Percentiles rank a stretch among this genome's conserved stretches.
Conservation (phyloP, 2,329 filamentous ascomycete genomes). For the Lachnellula hyalina region DNA sequence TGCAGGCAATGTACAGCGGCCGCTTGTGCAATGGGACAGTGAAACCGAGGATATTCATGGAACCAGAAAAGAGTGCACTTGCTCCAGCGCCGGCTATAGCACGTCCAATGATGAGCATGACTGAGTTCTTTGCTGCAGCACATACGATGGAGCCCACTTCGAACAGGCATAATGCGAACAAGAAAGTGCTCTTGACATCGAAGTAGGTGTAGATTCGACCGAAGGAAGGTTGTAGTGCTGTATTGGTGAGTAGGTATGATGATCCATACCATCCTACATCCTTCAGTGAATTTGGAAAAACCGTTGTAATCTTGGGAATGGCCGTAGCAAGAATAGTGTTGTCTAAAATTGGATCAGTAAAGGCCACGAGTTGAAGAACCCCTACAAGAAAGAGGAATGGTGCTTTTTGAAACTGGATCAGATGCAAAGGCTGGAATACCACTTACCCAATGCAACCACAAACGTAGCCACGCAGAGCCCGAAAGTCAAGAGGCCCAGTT, state of each 20-base stretch:
- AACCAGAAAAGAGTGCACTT: conserved; percentile 32
- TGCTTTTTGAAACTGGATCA: neutral
- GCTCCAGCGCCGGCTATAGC: conserved; percentile 33
- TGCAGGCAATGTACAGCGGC: conserved; percentile 30
- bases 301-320: conserved; percentile 38
- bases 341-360: conserved; percentile 23
- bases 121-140: conserved; percentile 31
- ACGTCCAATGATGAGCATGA: conserved; percentile 33
- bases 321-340: conserved; percentile 36
- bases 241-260: conserved; percentile 35
- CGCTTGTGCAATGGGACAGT: conserved; percentile 29
- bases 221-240: conserved; percentile 31
- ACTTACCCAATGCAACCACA: conserved; percentile 39
- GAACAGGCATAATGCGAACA: conserved; percentile 30
- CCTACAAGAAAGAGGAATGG: neutral
- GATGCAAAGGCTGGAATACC: neutral
- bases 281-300: conserved; percentile 34
- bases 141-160: conserved; percentile 34
- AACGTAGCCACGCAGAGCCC: conserved; percentile 45
- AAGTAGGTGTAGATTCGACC: conserved; percentile 34
- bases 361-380: neutral
- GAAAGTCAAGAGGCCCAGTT: conserved; percentile 38
- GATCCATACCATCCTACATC: conserved; percentile 36
- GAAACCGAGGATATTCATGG: conserved; percentile 36
- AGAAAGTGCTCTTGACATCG: conserved; percentile 31